A percentile compares a stretch with the other conserved stretches of the same genome.
These are phyloP conservation scores for Ophiostoma montium DNA, from an alignment of 2,329 filamentous ascomycete genomes.

Conservation along the genomic window DNA sequence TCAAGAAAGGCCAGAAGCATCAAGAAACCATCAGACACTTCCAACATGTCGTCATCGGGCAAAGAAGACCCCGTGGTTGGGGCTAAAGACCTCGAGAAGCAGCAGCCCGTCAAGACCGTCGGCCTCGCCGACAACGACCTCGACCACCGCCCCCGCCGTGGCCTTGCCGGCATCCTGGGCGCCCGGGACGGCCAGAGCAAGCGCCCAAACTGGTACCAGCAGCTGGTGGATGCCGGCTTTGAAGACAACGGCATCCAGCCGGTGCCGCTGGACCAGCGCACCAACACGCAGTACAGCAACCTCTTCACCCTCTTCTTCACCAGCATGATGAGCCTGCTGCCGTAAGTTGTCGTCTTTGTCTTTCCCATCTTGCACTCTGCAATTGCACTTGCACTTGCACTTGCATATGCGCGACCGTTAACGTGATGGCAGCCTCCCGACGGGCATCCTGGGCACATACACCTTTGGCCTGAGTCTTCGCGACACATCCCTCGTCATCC, in stretches of 20 bases:
- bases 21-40: neutral
- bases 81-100: conserved; percentile 14
- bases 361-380: too few species aligned
- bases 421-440: conserved; percentile 30
- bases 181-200: conserved; percentile 21
- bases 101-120: conserved; percentile 1
- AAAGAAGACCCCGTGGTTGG: neutral
- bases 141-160: neutral
- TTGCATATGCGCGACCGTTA: too few species aligned
- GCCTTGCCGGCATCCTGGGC: conserved; percentile 13
- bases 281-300: conserved; percentile 36
- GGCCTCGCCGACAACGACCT: too few species aligned
- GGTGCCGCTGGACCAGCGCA: conserved; percentile 39
- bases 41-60: conserved; percentile 8
- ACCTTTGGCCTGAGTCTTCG: conserved; percentile 39
- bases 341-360: conserved; percentile 28
- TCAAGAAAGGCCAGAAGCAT: neutral
- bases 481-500: conserved; percentile 40
- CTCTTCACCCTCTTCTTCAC: conserved; percentile 49
- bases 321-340: conserved; percentile 40
- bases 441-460: conserved; percentile 42
- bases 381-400: neutral
- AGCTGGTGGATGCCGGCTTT: conserved; percentile 29
- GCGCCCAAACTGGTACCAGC: conserved; percentile 27
- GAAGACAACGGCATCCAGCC: conserved; percentile 42